Percentiles rank a stretch among this genome's conserved stretches.
Evolutionary conservation across 495 filamentous ascomycete genomes (phyloP).

Genomic region (Aspergillus cavernicola): DNA sequence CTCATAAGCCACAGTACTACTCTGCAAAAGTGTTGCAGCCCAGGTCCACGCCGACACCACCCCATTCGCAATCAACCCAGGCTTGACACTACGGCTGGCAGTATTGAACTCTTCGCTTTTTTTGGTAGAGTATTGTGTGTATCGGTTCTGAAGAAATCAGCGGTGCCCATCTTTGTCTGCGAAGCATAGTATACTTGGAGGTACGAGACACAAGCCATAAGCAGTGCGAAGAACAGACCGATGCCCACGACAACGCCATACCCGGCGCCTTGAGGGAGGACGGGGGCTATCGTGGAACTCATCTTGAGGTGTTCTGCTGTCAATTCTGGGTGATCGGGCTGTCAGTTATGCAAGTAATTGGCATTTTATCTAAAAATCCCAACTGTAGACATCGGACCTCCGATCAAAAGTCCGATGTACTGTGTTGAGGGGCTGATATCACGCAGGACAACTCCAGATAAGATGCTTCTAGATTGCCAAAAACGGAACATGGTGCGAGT

Average conservation of each 20-base stretch:
- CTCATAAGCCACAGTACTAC: conserved; percentile 43
- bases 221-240: conserved; percentile 40
- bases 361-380: too few species aligned
- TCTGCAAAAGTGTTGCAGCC: conserved; percentile 42
- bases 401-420: too few species aligned
- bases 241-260: conserved; percentile 51
- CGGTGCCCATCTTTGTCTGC: not conserved
- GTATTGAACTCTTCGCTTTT: conserved; percentile 49
- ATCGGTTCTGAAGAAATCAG: conserved; percentile 29
- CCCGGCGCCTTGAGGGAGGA: conserved; percentile 32
- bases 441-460: too few species aligned
- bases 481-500: too few species aligned
- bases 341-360: not conserved
- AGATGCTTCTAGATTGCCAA: too few species aligned
- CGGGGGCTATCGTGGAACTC: not conserved
- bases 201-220: conserved; percentile 43
- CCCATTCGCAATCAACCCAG: conserved; percentile 46
- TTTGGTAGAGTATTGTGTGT: conserved; percentile 43
- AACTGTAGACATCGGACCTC: too few species aligned
- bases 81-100: conserved; percentile 43
- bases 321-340: not conserved
- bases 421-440: too few species aligned
- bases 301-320: not conserved
- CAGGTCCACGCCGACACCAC: conserved; percentile 49
- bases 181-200: conserved; percentile 20